Percentiles rank a stretch among this genome's conserved stretches.
Evolutionary conservation across 2,329 filamentous ascomycete species (phyloP).

Genomic region (Diaporthe citri): DNA sequence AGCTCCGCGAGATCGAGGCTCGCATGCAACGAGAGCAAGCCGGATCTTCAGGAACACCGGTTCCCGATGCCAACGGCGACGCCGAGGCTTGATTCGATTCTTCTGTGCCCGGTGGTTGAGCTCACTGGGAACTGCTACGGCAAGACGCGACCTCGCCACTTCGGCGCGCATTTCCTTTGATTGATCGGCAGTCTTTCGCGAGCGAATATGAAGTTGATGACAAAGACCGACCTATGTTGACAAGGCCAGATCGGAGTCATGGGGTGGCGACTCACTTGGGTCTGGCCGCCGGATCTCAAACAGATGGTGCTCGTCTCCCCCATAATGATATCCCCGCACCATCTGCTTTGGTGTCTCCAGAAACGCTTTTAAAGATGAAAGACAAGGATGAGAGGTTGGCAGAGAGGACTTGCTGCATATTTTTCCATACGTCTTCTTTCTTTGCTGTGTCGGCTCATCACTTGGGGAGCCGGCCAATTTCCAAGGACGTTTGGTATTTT

Average conservation of each 20-base stretch:
- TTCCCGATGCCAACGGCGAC: constrained; percentile 66
- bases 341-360: constrained; percentile 36
- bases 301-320: constrained; percentile 37
- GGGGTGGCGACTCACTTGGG: constrained; percentile 29
- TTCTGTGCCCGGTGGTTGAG: constrained; percentile 29
- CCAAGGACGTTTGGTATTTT: constrained; percentile 50
- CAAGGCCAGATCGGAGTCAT: constrained; percentile 32
- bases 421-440: constrained; percentile 46
- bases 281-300: constrained; percentile 27
- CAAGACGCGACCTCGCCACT: constrained; percentile 36
- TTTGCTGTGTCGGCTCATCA: constrained; percentile 42
- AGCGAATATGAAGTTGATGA: constrained; percentile 33
- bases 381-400: constrained; percentile 32
- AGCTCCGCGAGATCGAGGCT: constrained; percentile 98
- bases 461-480: constrained; percentile 38
- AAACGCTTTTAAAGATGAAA: constrained; percentile 43
- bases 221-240: constrained; percentile 32
- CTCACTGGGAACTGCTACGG: constrained; percentile 33
- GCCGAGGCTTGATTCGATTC: constrained; percentile 58
- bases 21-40: constrained; percentile 92
- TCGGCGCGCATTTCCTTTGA: constrained; percentile 32
- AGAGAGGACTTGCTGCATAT: constrained; percentile 38
- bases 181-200: constrained; percentile 28
- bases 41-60: constrained; percentile 56
- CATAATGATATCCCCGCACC: constrained; percentile 41